These are phyloP conservation scores for Cladosporium sp. DNA, from an alignment of 2,329 filamentous ascomycete genomes.

Conservation along the genomic window DNA sequence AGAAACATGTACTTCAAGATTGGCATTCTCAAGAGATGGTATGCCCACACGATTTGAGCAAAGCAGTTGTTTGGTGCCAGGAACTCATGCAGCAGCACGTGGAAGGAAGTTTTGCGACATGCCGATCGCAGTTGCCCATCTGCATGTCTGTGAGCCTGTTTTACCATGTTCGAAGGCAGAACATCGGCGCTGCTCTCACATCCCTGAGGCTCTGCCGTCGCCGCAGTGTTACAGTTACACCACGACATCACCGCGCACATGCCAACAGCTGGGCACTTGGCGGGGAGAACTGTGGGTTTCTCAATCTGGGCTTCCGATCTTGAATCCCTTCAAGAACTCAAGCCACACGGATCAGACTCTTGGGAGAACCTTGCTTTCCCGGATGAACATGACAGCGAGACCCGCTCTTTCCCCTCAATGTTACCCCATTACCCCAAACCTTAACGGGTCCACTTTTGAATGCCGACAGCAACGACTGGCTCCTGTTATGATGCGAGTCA, in stretches of 20 bases:
- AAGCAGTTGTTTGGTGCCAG: background rate
- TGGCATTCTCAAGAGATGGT: background rate
- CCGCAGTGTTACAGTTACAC: background rate
- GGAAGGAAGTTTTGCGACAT: background rate
- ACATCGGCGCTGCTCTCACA: background rate
- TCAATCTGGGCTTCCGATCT: conserved; percentile 17
- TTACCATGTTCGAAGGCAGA: background rate
- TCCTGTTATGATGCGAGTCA: background rate
- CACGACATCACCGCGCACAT: background rate
- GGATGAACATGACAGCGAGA: background rate
- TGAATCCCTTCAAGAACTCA: conserved; percentile 2
- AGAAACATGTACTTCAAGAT: background rate
- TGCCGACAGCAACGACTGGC: background rate
- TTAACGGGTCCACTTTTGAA: background rate
- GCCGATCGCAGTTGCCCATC: background rate
- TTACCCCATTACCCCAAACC: background rate
- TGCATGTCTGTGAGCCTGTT: conserved; percentile 1
- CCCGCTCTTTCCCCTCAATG: background rate
- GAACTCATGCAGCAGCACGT: background rate
- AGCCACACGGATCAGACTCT: conserved; percentile 8
- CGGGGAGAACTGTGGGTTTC: conserved; percentile 5
- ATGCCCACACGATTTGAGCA: background rate
- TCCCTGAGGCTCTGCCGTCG: conserved; percentile 2
- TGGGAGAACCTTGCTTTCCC: background rate
- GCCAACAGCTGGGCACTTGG: conserved; percentile 7